Base-by-base conservation (phyloP, 768 basidiomycete genomes). In the Nidularia pulvinata region DNA sequence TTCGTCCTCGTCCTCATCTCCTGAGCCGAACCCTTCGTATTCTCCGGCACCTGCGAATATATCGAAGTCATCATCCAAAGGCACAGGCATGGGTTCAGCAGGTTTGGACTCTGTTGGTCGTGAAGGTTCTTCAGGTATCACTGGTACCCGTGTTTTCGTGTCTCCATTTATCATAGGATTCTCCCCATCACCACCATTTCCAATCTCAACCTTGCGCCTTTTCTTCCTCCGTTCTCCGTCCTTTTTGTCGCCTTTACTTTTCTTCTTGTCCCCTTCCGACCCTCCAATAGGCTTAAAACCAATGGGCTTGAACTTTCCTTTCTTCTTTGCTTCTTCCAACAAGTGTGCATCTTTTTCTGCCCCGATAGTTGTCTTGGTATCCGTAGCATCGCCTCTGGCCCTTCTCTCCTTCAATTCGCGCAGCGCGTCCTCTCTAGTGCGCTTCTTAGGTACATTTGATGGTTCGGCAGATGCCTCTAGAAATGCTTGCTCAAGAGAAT, bases 1-100 rank as follows among this genome's bases (percentile, higher is more conserved):
- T 4, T 72, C 76, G 10, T 79, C 77, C 5, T 78, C 77, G 33
- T 80, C 84, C 16, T 83, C 80, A 19, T 76, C 84, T 4, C 71
- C 80, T 3, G 82, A 58, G 46, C 83, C 79, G 6, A 89, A 65
- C 1, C 90, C 90, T 49, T 88, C 79, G 63, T 95, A 97, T 48
- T 92, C 91, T 7, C 88, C 93, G 4, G 84, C 91, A 50, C 75
- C 94, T 1, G 84, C 89, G 65, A 97, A 97, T 43, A 97, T 95
- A 63, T 96, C 90, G 42, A 92, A 81, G 50, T 92, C 84, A 16
- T 84, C 84, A n/a, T 71, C 65, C 6, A 74, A 56, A 5, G 73
- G 68, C 53, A 74, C 73, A 4, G 71, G 66, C 53, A 60, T 62
- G 6, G 65, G 57, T 45, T 46, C 19, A 7, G 34, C 33, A 22